Evolutionary conservation across 2,329 filamentous ascomycete genomes (phyloP), one percentile per base, ranked within the genome.

Genomic region (Nigrospora oryzae): DNA sequence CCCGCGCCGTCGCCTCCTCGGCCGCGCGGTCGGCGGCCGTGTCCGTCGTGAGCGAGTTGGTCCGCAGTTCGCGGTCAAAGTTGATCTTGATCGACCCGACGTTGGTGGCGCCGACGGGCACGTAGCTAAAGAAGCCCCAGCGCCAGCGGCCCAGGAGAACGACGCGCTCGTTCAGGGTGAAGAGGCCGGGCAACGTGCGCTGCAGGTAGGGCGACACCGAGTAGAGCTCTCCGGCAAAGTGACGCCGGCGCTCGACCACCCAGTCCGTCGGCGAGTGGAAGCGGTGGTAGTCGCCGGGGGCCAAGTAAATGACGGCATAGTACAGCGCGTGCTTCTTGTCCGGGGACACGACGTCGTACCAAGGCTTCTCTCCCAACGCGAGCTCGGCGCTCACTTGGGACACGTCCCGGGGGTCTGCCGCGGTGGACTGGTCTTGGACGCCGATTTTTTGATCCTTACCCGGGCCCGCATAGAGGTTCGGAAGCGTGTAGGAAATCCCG

Each of bases 11-110:
- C 4, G 91, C 90, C 57, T 86, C 78, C 49, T 89, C 87, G 1
- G 91, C 91, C 2, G 89, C 89, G 44, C 79, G 75, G 59, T 96
- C 90, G 15, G 91, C 91, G 13, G 84, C 88, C 0, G 91, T 98
- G 63, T 98, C 93, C 3, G 91, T 96, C 3, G 85, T 83, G 43
- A 98, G 73, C 54, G 83, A 89, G 68, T 98, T 98, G 42, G 94
- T 94, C 51, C 91, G 84, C 49, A 98, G 73, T 66, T 98, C 93
- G 48, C 83, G 75, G 67, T 98, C 94, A 63, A 98, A 98, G 69
- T 98, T 96, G 70, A 98, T 80, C 61, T 88, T 86, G 68, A 98
- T 97, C 48, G 87, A 94, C 45, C 93, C 93, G 38, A 98, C 93
- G 57, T 98, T 98, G 17, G 93, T 98, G 8, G 93, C 93, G 50